Evolutionary conservation across 78 protist genomes (phyloP).

Genomic region (Reticulomyxa filosa): DNA sequence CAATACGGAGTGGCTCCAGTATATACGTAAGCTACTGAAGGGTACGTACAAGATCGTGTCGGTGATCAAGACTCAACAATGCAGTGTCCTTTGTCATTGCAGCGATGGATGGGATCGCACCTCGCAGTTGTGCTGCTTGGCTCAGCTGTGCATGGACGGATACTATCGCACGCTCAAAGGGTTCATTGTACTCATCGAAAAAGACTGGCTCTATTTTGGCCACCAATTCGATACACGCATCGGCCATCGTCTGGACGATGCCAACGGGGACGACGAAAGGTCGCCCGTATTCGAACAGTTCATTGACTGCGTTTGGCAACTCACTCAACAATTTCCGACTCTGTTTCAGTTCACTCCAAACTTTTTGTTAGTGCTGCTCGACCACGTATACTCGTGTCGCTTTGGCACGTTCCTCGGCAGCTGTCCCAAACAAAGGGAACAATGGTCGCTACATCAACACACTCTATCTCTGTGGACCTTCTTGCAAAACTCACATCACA

Average conservation of each 20-base stretch:
- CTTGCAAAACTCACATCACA: not conserved
- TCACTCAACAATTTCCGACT: slow-evolving; percentile 31
- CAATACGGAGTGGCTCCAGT: not conserved
- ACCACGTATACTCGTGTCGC: slow-evolving; percentile 8
- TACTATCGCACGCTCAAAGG: slow-evolving; percentile 66
- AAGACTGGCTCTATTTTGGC: slow-evolving; percentile 78
- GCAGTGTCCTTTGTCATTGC: slow-evolving; percentile 38
- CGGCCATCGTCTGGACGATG: too few species aligned
- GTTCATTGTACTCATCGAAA: slow-evolving; percentile 49
- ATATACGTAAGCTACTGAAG: not conserved
- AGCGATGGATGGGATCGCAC: slow-evolving; percentile 69
- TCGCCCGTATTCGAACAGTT: slow-evolving; percentile 77
- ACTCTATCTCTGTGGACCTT: slow-evolving; percentile 24
- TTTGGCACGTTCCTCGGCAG: slow-evolving; percentile 47
- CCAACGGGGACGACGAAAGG: not conserved
- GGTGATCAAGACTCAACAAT: slow-evolving; percentile 14
- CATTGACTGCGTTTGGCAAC: slow-evolving; percentile 63
- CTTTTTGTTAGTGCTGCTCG: slow-evolving; percentile 21
- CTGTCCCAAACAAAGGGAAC: slow-evolving; percentile 21
- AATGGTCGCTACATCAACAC: not conserved
- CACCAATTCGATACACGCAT: slow-evolving; percentile 34
- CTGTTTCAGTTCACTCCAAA: slow-evolving; percentile 59
- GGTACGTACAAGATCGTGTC: not conserved
- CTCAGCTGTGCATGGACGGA: slow-evolving; percentile 52
- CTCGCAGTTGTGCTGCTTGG: slow-evolving; percentile 40